These are phyloP conservation scores for Fusarium nodosum DNA, from an alignment of 2,329 filamentous ascomycete species.

Conservation along the genomic window DNA sequence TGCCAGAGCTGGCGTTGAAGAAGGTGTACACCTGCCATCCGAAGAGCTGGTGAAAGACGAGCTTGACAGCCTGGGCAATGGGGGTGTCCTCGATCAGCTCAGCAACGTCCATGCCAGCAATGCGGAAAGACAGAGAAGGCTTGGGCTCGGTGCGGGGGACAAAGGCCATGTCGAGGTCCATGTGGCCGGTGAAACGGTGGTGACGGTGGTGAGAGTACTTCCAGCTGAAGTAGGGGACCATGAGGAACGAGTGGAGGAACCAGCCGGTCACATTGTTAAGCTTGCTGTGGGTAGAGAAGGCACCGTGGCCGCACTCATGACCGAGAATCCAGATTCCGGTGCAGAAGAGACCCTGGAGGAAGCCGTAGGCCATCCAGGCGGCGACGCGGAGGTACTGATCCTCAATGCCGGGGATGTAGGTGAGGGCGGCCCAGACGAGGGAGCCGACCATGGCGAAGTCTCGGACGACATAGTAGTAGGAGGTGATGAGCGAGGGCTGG, in stretches of 20 bases:
- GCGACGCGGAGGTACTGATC: slow-evolving; percentile 59
- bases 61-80: slow-evolving; percentile 65
- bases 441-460: slow-evolving; percentile 65
- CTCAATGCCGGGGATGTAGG: slow-evolving; percentile 66
- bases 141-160: slow-evolving; percentile 65
- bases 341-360: slow-evolving; percentile 73
- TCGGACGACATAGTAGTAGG: slow-evolving; percentile 68
- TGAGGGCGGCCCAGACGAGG: slow-evolving; percentile 65
- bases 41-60: slow-evolving; percentile 73
- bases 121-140: slow-evolving; percentile 52
- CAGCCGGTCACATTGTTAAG: slow-evolving; percentile 75
- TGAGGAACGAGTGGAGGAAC: slow-evolving; percentile 73
- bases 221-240: slow-evolving; percentile 81
- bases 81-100: slow-evolving; percentile 75
- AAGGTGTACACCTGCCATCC: slow-evolving; percentile 76
- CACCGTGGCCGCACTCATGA: slow-evolving; percentile 79
- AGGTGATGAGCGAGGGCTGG: slow-evolving; percentile 65
- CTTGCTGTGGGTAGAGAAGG: slow-evolving; percentile 69
- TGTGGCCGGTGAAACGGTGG: slow-evolving; percentile 76
- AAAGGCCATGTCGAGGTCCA: slow-evolving; percentile 76
- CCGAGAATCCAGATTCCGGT: slow-evolving; percentile 79
- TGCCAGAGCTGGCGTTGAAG: slow-evolving; percentile 67
- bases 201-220: slow-evolving; percentile 78
- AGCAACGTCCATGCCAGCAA: slow-evolving; percentile 59
- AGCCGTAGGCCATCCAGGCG: slow-evolving; percentile 72